Percentiles rank a stretch among this genome's conserved stretches.
phyloP scores from a whole-genome alignment of 1,284 basidiomycete species.

The Leccinum colubrinum region DNA sequence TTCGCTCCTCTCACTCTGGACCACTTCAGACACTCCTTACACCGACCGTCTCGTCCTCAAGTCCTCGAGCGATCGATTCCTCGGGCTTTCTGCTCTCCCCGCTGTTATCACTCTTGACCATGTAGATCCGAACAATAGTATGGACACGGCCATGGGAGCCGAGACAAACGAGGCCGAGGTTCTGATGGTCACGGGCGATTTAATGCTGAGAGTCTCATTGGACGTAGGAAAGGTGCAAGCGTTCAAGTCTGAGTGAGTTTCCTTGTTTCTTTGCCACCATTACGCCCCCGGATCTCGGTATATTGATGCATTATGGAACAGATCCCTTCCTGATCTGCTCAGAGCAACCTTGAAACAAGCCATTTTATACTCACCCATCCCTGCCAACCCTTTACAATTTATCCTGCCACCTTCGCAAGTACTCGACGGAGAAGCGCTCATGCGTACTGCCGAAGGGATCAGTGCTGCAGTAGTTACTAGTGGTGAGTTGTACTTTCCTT shows the following conservation, averaged over 20 bases:
- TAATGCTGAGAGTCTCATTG: slow-evolving; percentile 63
- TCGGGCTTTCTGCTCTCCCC: slow-evolving; percentile 60
- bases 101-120: slow-evolving; percentile 26
- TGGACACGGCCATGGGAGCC: slow-evolving; percentile 11
- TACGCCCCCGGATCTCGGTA: slow-evolving; percentile 32
- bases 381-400: slow-evolving; percentile 81
- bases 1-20: neutral
- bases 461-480: slow-evolving; percentile 75
- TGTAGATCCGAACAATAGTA: slow-evolving; percentile 13
- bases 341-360: slow-evolving; percentile 87
- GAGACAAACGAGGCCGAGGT: slow-evolving; percentile 45
- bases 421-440: slow-evolving; percentile 77
- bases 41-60: slow-evolving; percentile 72
- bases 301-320: slow-evolving; percentile 38
- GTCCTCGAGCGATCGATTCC: slow-evolving; percentile 60
- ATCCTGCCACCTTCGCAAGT: slow-evolving; percentile 67
- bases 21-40: slow-evolving; percentile 59
- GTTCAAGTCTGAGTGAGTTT: slow-evolving; percentile 58
- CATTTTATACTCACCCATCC: slow-evolving; percentile 57
- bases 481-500: slow-evolving; percentile 35
- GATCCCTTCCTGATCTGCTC: slow-evolving; percentile 65
- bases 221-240: slow-evolving; percentile 58
- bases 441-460: slow-evolving; percentile 76
- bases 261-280: slow-evolving; percentile 30
- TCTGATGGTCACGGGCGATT: slow-evolving; percentile 62